A percentile compares a stretch with the other conserved stretches of the same genome.
These are phyloP conservation scores for Coriolopsis trogii DNA, from an alignment of 1,284 basidiomycete genomes.

Conservation along the genomic window DNA sequence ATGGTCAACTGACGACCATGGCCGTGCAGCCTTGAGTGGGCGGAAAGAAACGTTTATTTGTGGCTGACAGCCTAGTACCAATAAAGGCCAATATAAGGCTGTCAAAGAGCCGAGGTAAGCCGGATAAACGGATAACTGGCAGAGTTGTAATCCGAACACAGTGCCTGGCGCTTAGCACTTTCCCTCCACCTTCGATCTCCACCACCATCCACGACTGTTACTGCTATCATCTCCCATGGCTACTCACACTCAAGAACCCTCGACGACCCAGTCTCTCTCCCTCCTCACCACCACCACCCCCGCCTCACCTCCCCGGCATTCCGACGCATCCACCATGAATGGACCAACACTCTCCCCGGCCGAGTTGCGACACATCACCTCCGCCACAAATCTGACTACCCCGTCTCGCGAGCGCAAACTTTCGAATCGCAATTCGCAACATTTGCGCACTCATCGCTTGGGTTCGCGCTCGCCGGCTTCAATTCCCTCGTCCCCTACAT, in stretches of 20 bases:
- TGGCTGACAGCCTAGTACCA: conserved; percentile 2
- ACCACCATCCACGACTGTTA: conserved; percentile 18
- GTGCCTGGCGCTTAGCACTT: conserved; percentile 7
- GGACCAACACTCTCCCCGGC: conserved; percentile 32
- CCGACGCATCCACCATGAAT: conserved; percentile 15
- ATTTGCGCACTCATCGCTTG: conserved; percentile 48
- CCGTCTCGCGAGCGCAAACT: conserved; percentile 43
- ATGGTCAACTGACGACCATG: conserved; percentile 13
- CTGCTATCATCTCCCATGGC: conserved; percentile 23
- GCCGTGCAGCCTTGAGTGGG: conserved; percentile 10
- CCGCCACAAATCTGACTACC: conserved; percentile 43
- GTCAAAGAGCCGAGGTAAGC: background rate
- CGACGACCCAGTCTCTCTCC: conserved; percentile 11
- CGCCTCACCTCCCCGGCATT: conserved; percentile 8
- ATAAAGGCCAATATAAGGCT: background rate
- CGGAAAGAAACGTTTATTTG: background rate
- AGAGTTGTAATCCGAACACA: background rate
- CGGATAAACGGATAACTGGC: conserved; percentile 5
- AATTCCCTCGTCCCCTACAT: conserved; percentile 77
- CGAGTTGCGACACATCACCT: conserved; percentile 49
- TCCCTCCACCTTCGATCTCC: conserved; percentile 20
- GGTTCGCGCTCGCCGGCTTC: conserved; percentile 67
- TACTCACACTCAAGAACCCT: conserved; percentile 18
- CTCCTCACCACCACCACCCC: conserved; percentile 10
- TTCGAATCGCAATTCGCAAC: conserved; percentile 45